phyloP scores from a whole-genome alignment of 2,329 filamentous ascomycete species.

The Aspergillus sp. region DNA sequence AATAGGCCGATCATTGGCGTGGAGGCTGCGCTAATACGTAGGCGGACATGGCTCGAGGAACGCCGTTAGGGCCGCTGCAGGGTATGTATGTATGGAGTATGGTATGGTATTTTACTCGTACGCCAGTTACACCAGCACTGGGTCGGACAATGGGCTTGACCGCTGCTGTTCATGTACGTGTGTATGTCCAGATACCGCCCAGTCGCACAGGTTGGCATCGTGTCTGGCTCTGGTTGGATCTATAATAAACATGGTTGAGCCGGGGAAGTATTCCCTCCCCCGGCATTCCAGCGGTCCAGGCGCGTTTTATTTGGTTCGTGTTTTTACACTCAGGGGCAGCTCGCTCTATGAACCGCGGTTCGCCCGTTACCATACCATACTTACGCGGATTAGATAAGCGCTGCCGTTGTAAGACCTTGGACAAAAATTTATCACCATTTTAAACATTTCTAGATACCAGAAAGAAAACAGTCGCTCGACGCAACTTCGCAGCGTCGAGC shows the following conservation, averaged over 20 bases:
- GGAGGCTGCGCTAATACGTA: no score
- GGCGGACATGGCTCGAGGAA: conserved; percentile 4
- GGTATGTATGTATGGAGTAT: no score
- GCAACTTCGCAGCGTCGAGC: conserved; percentile 2
- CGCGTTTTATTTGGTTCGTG: conserved; percentile 13
- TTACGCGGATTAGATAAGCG: conserved; percentile 2
- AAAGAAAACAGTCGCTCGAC: conserved; percentile 4
- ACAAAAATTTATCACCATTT: neutral
- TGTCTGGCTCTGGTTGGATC: no score
- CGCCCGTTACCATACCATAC: conserved; percentile 7
- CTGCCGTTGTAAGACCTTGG: no score
- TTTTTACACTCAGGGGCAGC: conserved; percentile 15
- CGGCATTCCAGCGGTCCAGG: neutral
- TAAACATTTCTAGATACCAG: neutral
- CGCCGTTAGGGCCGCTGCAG: conserved; percentile 5
- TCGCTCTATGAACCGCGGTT: conserved; percentile 16
- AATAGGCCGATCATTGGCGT: neutral
- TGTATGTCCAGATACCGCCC: no score
- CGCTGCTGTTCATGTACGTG: no score
- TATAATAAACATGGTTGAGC: no score
- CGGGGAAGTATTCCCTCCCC: no score
- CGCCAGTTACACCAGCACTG: no score
- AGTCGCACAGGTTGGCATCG: no score
- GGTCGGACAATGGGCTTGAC: no score
- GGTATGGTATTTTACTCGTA: no score